Evolutionary conservation across 2,329 filamentous ascomycete genomes (phyloP), one percentile per base, ranked within the genome.

Genomic region (Arthrobotrys entomopaga): DNA sequence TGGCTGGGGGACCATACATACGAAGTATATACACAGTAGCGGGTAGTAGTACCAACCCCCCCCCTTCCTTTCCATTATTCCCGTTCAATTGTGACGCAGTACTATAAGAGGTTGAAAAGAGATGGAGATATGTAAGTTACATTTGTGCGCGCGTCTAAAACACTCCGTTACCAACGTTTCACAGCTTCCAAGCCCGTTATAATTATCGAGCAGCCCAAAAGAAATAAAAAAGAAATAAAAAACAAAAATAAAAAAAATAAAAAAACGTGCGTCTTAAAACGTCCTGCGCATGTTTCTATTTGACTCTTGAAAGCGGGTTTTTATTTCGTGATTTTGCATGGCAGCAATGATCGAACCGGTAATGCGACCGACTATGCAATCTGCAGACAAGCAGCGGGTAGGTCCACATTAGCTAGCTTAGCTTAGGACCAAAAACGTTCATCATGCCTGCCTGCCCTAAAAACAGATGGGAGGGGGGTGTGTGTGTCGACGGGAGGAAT

Each of bases 111-210:
- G 16, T 52, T n/a, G 16, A 19, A 46, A 46, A 13, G 46, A 43
- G 38, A 53, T 65, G 59, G 67, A 72, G 59, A 65, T 65, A 56
- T 65, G 67, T 72, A 56, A 72, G 67, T 72, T 72, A 71, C 67
- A 71, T 65, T 65, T 72, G 67, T 72, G 67, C 60, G 67, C 65
- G 65, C 67, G 67, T 65, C 53, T 72, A 64, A 65, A 72, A 65
- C 67, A 72, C 60, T 72, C 67, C 60, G 67, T 60, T 72, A 38
- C 54, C 48, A 59, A 65, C 60, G 67, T 72, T 72, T 65, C 67
- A 72, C 60, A 59, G 66, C 16, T 49, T 46, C 34, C 57, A 57
- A 57, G 42, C 50, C 29, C 19, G 59, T 13, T 34, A 19, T n/a
- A n/a, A n/a, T n/a, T n/a, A n/a, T n/a, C n/a, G n/a, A n/a, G n/a